Evolutionary conservation across 2,329 filamentous ascomycete genomes (phyloP).

Genomic region (Alternaria arbusti): DNA sequence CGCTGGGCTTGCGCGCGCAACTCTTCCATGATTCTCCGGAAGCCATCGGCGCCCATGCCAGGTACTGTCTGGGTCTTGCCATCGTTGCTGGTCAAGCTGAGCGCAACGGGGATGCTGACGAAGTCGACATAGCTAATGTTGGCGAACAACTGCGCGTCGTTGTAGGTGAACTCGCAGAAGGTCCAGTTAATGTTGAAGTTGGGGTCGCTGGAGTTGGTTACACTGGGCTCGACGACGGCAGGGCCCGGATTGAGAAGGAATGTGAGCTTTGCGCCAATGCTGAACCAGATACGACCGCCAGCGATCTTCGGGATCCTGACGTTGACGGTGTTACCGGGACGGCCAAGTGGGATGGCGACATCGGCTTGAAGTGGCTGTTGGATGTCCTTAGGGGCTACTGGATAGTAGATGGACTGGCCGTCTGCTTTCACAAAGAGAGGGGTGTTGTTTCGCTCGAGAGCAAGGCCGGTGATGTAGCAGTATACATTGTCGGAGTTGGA

Average conservation of each 20-base stretch:
- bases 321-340: conserved; percentile 63
- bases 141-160: conserved; percentile 55
- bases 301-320: conserved; percentile 73
- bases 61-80: conserved; percentile 55
- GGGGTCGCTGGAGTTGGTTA: conserved; percentile 65
- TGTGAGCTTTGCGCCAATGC: conserved; percentile 63
- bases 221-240: conserved; percentile 75
- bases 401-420: conserved; percentile 70
- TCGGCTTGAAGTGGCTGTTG: conserved; percentile 62
- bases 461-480: conserved; percentile 74
- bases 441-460: conserved; percentile 64
- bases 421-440: conserved; percentile 70
- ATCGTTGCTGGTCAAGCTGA: conserved; percentile 54
- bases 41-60: conserved; percentile 65
- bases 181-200: conserved; percentile 55
- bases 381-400: conserved; percentile 61
- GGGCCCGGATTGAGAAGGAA: conserved; percentile 76
- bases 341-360: conserved; percentile 69
- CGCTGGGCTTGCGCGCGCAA: conserved; percentile 61
- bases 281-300: conserved; percentile 76
- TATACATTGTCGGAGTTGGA: conserved; percentile 67
- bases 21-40: conserved; percentile 61
- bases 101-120: conserved; percentile 56
- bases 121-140: conserved; percentile 79
- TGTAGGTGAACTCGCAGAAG: conserved; percentile 58